phyloP scores from a whole-genome alignment of 2,329 filamentous ascomycete species.

The Orbilia quercus region DNA sequence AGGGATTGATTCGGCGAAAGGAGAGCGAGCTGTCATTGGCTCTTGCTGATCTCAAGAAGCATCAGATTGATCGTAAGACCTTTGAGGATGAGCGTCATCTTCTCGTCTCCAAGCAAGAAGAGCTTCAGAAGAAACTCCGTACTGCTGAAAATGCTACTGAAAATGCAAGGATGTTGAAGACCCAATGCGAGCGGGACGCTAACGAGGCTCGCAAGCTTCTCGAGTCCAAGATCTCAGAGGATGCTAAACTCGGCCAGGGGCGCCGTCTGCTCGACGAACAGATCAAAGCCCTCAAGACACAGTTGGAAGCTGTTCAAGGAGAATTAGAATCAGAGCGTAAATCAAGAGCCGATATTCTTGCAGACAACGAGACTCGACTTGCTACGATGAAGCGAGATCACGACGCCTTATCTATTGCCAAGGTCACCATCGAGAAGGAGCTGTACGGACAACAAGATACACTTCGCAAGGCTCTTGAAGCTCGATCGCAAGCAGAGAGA shows the following conservation, averaged over 20 bases:
- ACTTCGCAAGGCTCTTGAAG: conserved; percentile 84
- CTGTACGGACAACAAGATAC: conserved; percentile 95
- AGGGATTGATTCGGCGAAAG: conserved; percentile 91
- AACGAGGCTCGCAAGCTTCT: conserved; percentile 87
- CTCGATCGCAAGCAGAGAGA: conserved; percentile 80
- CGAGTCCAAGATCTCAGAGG: conserved; percentile 87
- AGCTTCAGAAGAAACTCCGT: conserved; percentile 77
- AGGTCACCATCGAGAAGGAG: conserved; percentile 97
- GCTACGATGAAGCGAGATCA: conserved; percentile 84
- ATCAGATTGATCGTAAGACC: conserved; percentile 80
- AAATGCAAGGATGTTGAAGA: conserved; percentile 84
- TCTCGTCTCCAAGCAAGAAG: conserved; percentile 80
- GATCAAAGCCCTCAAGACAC: conserved; percentile 84
- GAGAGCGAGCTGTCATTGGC: conserved; percentile 91
- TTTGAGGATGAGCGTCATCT: conserved; percentile 82
- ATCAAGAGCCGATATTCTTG: conserved; percentile 90
- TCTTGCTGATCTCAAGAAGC: conserved; percentile 83
- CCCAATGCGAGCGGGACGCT: conserved; percentile 86
- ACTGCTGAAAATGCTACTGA: conserved; percentile 89
- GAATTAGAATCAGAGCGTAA: conserved; percentile 92
- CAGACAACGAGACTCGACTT: conserved; percentile 89
- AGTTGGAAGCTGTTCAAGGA: conserved; percentile 85
- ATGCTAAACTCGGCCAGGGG: conserved; percentile 83
- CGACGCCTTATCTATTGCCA: conserved; percentile 87
- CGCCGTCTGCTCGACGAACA: conserved; percentile 86